Base-by-base conservation (phyloP, 1,139 yeast genomes). In the Scheffersomyces lignicola region DNA sequence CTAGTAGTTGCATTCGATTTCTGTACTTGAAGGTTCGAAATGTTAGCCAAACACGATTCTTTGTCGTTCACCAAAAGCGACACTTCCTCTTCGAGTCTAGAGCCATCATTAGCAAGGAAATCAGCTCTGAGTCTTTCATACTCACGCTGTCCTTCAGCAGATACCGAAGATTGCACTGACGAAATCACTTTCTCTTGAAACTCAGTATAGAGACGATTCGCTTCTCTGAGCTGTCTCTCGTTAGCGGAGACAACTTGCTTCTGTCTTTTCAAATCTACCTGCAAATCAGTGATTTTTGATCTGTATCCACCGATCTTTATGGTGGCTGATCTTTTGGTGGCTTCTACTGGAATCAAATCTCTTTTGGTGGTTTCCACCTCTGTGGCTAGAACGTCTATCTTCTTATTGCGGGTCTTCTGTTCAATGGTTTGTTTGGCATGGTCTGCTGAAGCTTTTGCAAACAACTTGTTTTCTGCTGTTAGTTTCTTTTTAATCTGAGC, bases 61-160 rank as follows among this genome's bases (percentile, higher is more conserved):
- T 63, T 68, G 27, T 78, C 78, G 39, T 70, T 75, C 16, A 54
- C 46, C 10, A 76, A 43, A 7, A 75, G 54, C 1, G 68, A 56
- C 24, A 77, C 47, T 25, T 73, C 60, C 40, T 76, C 80, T 41
- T 80, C 82, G 29, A 80, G 65, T 26, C 68, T 60, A 7, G 82
- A 72, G 16, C 90, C 90, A 2, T 80, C 83, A 23, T 61, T 59
- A 17, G 76, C 61, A 32, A 84, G 59, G 47, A 77, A 87, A 36
- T 65, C 50, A 13, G 78, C 77, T 49, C 87, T 75, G 40, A 88
- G 62, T 1, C 40, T 30, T 33, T 81, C 82, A 52, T 88, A 89
- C 36, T 81, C 82, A 18, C 64, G 58, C 29, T 78, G 66, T 24
- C 78, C 84, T 10, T 70, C 78, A 1, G 71, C 65, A 2, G 79